Base-by-base conservation (phyloP, 768 basidiomycete species). In the Suillus alpinus region DNA sequence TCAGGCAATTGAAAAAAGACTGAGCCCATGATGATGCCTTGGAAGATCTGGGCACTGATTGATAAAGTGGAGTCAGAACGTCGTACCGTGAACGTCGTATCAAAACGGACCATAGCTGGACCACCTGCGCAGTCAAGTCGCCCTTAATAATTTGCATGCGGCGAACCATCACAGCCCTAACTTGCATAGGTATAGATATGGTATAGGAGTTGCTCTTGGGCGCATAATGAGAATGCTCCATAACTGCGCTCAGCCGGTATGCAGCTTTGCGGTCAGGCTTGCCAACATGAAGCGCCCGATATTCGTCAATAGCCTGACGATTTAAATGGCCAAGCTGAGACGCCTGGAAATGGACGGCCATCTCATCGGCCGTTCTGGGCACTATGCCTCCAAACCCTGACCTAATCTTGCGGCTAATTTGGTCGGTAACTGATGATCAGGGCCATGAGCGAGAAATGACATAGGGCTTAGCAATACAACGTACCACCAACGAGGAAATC, bases 281-380 rank as follows among this genome's bases (percentile, higher is more conserved):
- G 13, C 80, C 81, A 3, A 81, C 81, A 62, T 74, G 81, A 23
- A 78, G 75, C 0, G 62, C 58, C 12, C 71, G 67, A 68, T 88
- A 87, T 0, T 72, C 66, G 0, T 77, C 75, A 43, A 84, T 78
- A 37, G 84, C 84, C 8, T 69, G 72, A 1, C 67, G 72, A 69
- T 87, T 87, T 8, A 62, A 63, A 31, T 68, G 63, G 18, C 80
- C 80, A 0, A 78, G 39, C 10, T 72, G 47, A 3, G 83, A 85
- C 16, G 68, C 64, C 55, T 65, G 70, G 68, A 83, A 85, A 63
- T 80, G 73, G 2, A 75, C 67, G 0, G 79, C 86, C 63, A 89
- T 86, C 67, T 89, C 86, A 2, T 71, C 76, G 1, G 88, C 80
- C 0, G 83, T 83, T 36, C 78, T 77, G 0, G 88, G 88, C 0